These are phyloP conservation scores for Pythium myriotylum DNA, from an alignment of 352 stramenopile species.

Conservation along the genomic window DNA sequence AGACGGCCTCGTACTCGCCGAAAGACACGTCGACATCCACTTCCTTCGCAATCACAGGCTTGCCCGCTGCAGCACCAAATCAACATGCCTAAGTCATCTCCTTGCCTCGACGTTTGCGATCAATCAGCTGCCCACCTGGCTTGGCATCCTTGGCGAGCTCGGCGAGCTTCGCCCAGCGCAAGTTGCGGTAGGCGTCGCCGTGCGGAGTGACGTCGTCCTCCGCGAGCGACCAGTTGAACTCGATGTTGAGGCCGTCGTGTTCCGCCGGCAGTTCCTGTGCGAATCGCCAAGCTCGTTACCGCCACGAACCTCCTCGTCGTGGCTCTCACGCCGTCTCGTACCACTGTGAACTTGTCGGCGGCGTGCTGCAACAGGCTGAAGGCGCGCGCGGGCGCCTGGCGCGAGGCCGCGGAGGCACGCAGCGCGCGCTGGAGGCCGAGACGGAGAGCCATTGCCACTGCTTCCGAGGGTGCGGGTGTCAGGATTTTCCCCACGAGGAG, in stretches of 20 bases:
- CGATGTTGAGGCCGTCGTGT: slow-evolving; percentile 80
- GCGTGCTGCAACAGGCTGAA: slow-evolving; percentile 62
- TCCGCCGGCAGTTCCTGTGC: slow-evolving; percentile 74
- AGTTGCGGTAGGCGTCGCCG: slow-evolving; percentile 78
- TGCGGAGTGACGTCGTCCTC: slow-evolving; percentile 82
- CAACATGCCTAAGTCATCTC: too few relatives aligned
- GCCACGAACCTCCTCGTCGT: too few relatives aligned
- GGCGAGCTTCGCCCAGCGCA: slow-evolving; percentile 64
- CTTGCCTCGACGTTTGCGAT: too few relatives aligned
- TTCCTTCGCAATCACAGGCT: slow-evolving; percentile 55
- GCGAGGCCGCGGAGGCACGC: slow-evolving; percentile 34
- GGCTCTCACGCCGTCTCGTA: too few relatives aligned
- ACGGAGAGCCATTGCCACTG: slow-evolving; percentile 58
- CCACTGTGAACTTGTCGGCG: slow-evolving; percentile 80
- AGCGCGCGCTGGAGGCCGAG: slow-evolving; percentile 57
- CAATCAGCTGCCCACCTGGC: slow-evolving; percentile 34
- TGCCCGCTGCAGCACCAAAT: slow-evolving; percentile 40
- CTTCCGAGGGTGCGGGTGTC: slow-evolving; percentile 15
- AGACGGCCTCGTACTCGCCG: slow-evolving; percentile 66
- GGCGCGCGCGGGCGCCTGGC: slow-evolving; percentile 27
- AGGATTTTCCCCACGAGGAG: slow-evolving; percentile 9
- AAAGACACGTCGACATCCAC: slow-evolving; percentile 71
- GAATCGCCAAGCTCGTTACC: slow-evolving; percentile 2
- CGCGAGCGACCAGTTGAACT: slow-evolving; percentile 87
- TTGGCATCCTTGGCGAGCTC: slow-evolving; percentile 71